Evolutionary conservation across 2,329 filamentous ascomycete genomes (phyloP).

Genomic region (Colletotrichum sp.): DNA sequence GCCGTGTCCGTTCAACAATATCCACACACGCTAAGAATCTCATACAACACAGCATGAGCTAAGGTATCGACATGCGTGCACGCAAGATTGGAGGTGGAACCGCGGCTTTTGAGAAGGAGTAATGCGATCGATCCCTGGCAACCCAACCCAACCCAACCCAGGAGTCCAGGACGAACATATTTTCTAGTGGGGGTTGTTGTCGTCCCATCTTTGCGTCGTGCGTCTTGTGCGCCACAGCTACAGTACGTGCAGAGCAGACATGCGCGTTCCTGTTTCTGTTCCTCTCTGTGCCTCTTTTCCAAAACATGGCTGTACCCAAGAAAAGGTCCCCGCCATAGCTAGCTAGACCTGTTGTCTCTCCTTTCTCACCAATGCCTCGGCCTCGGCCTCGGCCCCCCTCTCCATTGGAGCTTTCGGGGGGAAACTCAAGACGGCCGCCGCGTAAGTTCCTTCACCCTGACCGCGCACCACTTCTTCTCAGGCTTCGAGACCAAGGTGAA

Average conservation of each 20-base stretch:
- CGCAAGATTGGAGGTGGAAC: constrained; percentile 7
- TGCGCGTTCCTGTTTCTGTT: constrained; percentile 9
- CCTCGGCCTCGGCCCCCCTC: neutral
- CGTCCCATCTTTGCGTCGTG: constrained; percentile 1
- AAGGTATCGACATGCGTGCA: neutral
- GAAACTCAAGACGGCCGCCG: neutral
- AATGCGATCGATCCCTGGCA: neutral
- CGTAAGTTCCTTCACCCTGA: neutral
- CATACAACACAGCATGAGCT: constrained; percentile 3
- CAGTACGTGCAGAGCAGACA: neutral
- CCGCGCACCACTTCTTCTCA: neutral
- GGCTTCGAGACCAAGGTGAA: neutral
- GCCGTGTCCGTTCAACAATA: neutral
- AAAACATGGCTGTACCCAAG: constrained; percentile 1
- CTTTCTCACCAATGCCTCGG: neutral
- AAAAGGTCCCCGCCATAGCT: neutral
- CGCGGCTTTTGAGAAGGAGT: neutral
- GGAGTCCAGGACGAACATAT: neutral
- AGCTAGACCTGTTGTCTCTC: neutral
- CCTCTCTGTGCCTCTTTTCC: neutral
- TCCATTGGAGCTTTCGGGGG: neutral
- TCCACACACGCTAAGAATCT: neutral
- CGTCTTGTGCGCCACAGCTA: neutral
- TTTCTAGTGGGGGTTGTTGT: constrained; percentile 1
- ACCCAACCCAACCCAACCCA: neutral